These are phyloP conservation scores for Pezicula rhizophila DNA, from an alignment of 2,329 filamentous ascomycete genomes.

Conservation along the genomic window DNA sequence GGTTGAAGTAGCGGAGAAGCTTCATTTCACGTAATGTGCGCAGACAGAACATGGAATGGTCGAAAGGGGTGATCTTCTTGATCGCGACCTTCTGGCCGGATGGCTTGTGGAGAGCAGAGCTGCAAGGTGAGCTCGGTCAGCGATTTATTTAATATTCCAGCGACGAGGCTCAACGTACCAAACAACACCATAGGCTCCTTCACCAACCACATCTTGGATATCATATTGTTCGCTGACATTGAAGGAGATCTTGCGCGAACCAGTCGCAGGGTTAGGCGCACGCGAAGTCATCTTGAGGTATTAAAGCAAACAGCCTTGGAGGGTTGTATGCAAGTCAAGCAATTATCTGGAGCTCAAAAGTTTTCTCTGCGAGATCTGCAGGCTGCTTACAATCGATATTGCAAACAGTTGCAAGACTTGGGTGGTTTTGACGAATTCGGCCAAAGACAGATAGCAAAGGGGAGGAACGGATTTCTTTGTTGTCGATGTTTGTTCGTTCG, in stretches of 20 bases:
- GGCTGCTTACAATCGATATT: constrained; percentile 1
- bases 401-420: constrained; percentile 1
- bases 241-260: constrained; percentile 94
- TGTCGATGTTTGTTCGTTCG: not conserved
- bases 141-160: not conserved
- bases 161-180: constrained; percentile 57
- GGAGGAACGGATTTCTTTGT: constrained; percentile 3
- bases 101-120: constrained; percentile 95
- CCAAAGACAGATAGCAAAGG: not conserved
- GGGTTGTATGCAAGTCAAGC: not conserved
- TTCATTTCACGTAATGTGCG: constrained; percentile 98
- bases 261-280: constrained; percentile 44
- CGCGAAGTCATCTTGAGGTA: constrained; percentile 34
- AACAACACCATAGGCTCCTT: constrained; percentile 96
- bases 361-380: constrained; percentile 3
- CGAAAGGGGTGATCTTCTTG: constrained; percentile 99
- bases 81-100: constrained; percentile 98
- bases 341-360: not conserved
- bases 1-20: constrained; percentile 96
- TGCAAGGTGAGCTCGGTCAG: constrained; percentile 30
- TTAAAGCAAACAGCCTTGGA: not conserved
- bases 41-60: constrained; percentile 98
- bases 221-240: constrained; percentile 99
- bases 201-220: constrained; percentile 98
- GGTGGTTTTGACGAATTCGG: not conserved